Conservation (phyloP, 1,139 yeast genomes). For the Candida glucosophila region DNA sequence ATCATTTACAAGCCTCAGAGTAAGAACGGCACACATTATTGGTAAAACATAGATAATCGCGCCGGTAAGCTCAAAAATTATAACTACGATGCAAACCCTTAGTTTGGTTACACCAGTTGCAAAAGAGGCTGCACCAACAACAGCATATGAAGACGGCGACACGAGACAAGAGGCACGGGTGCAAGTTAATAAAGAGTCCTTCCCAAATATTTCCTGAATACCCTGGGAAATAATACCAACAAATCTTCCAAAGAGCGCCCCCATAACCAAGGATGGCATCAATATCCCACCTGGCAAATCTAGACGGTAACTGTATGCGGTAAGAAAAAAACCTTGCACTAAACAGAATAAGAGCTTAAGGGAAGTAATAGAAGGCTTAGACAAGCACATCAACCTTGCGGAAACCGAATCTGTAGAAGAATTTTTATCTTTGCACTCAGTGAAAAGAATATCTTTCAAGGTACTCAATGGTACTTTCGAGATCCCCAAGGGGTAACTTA, state of each 20-base stretch:
- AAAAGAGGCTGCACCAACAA: conserved; percentile 53
- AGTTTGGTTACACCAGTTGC: conserved; percentile 50
- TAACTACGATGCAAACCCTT: conserved; percentile 49
- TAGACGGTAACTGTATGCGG: conserved; percentile 59
- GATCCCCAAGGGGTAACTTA: conserved; percentile 49
- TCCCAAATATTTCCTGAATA: conserved; percentile 33
- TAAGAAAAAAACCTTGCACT: conserved; percentile 45
- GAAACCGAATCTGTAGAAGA: conserved; percentile 15
- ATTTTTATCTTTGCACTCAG: conserved; percentile 40
- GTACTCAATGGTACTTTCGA: conserved; percentile 50
- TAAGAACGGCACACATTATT: conserved; percentile 50
- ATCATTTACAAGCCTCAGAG: conserved; percentile 43
- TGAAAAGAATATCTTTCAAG: conserved; percentile 49
- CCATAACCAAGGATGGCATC: conserved; percentile 65
- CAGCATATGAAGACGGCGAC: conserved; percentile 54
- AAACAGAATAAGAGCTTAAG: conserved; percentile 38
- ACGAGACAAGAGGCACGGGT: conserved; percentile 44
- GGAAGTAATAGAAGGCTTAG: conserved; percentile 18
- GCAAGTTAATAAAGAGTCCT: conserved; percentile 38
- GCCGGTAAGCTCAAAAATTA: conserved; percentile 51
- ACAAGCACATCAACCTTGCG: conserved; percentile 25
- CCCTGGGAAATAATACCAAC: conserved; percentile 53
- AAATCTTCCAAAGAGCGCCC: conserved; percentile 63
- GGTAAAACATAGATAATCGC: conserved; percentile 54
- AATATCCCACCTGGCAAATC: conserved; percentile 68